Percentiles rank a stretch among this genome's conserved stretches.
Conservation (phyloP, 164 flowering plant species). For the Vitis cinerea region DNA sequence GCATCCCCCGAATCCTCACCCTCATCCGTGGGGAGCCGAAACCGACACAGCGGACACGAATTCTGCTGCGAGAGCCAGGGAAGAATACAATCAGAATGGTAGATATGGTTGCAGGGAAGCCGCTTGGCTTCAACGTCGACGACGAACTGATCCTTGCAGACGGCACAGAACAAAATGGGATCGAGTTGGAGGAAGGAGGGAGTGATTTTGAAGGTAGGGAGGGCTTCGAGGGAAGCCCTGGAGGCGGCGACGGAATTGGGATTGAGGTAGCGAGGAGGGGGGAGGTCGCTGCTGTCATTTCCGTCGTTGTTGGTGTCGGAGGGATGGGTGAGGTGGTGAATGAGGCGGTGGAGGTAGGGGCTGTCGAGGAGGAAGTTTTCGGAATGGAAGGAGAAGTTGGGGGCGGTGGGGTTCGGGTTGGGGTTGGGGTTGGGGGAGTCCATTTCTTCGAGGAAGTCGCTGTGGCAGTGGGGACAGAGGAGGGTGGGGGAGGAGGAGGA, state of each 20-base stretch:
- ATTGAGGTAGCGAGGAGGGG: slow-evolving; percentile 4
- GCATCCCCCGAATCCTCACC: slow-evolving; percentile 3
- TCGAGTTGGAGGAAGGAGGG: slow-evolving; percentile 20
- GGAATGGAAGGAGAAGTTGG: slow-evolving; percentile 2
- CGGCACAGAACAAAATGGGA: slow-evolving; percentile 42
- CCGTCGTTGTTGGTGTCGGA: too few species aligned
- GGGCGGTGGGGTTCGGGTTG: slow-evolving; percentile 10
- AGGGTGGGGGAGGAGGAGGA: slow-evolving; percentile 22
- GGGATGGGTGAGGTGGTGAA: slow-evolving; percentile 40
- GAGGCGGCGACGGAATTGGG: slow-evolving; percentile 22
- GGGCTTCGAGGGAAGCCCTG: slow-evolving; percentile 33
- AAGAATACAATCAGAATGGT: slow-evolving; percentile 62
- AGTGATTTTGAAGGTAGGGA: slow-evolving; percentile 49
- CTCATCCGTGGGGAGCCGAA: slow-evolving; percentile 30
- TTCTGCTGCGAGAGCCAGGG: slow-evolving; percentile 67
- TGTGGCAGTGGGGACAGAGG: slow-evolving; percentile 53
- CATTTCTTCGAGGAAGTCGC: slow-evolving; percentile 55
- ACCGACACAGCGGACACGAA: slow-evolving; percentile 68
- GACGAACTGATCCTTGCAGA: slow-evolving; percentile 62
- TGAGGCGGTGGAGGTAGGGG: slow-evolving; percentile 42
- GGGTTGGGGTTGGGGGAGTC: slow-evolving; percentile 26
- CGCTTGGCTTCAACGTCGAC: slow-evolving; percentile 47
- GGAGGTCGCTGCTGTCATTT: slow-evolving; percentile 1
- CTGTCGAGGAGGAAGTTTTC: slow-evolving; percentile 35
- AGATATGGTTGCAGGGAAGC: slow-evolving; percentile 67